Conservation (phyloP, 2,329 filamentous ascomycete genomes). For the Beauveria caledonica region DNA sequence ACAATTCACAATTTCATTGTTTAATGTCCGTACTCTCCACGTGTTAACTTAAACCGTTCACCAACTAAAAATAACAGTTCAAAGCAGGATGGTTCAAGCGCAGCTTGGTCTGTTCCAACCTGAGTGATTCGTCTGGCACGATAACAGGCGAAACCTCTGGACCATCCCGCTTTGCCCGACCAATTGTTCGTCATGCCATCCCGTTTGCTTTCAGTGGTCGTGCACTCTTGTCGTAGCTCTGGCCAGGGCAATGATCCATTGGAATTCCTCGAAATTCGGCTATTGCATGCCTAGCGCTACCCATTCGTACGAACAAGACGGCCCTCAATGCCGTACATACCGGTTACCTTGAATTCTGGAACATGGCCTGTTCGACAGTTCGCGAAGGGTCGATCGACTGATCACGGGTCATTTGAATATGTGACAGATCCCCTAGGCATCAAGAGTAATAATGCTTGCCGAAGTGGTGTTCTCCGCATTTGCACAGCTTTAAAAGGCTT, state of each 20-base stretch:
- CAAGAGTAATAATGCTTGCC: not conserved
- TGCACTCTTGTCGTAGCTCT: not conserved
- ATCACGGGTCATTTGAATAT: not conserved
- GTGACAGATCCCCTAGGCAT: not conserved
- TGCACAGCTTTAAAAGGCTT: too few relatives aligned
- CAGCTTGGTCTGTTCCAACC: not conserved
- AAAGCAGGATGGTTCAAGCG: not conserved
- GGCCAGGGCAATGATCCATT: not conserved
- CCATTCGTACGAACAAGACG: not conserved
- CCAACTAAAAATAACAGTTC: constrained; percentile 7
- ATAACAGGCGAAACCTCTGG: not conserved
- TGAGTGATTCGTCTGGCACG: not conserved
- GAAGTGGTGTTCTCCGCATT: not conserved
- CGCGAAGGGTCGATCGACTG: not conserved
- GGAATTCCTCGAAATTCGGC: not conserved
- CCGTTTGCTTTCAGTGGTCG: constrained; percentile 9
- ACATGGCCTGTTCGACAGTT: not conserved
- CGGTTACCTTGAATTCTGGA: not conserved
- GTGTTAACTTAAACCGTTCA: constrained; percentile 1
- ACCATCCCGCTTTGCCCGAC: not conserved
- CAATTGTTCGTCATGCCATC: not conserved
- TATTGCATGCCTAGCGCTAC: not conserved
- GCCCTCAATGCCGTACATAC: not conserved
- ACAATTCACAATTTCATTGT: constrained; percentile 6
- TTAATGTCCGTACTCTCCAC: constrained; percentile 2